Base-by-base conservation (phyloP, 306 rosid genomes). In the Malus asiatica region DNA sequence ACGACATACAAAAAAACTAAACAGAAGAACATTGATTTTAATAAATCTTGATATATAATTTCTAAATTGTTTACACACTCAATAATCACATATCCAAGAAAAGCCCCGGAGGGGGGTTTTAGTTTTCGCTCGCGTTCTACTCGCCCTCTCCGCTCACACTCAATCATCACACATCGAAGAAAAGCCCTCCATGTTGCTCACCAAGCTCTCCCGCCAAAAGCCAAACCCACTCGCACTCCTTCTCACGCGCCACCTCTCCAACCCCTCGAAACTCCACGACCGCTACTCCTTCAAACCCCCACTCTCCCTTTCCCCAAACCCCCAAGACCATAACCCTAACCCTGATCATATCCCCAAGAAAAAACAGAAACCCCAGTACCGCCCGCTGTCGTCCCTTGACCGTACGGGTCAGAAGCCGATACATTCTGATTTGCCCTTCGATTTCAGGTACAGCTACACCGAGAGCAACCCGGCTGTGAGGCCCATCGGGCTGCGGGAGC, bases 371-470 rank as follows among this genome's bases (percentile, higher is more conserved):
- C 95, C 93, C 67, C 88, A 68, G 61, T 88, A 89, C 83, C 74
- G 85, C 1, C 97, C 97, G 8, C 96, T 90, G 0, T 85, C 97
- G 13, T 92, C 97, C 23, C 97, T 95, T 45, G 92, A 89, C 61
- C 90, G 84, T 48, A 51, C 80, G 3, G 90, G 84, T 11, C 76
- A 15, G 12, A 86, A 83, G 79, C 96, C 97, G n/a, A 30, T 66
- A 19, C 92, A 44, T 14, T 90, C 97, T 5, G 38, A 80, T 9
- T 75, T 95, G 62, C 98, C 92, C 19, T 95, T 95, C 53, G 98
- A 95, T 77, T 92, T 95, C 84, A 88, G 87, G 82, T 87, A 78
- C 78, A 95, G 93, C 85, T 89, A 92, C 84, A 95, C 98, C 48
- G 97, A 95, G 83, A 87, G 90, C 80, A 89, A 92, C 80, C 83